phyloP scores from a whole-genome alignment of 768 basidiomycete genomes.

The Amanita pallidorosea region DNA sequence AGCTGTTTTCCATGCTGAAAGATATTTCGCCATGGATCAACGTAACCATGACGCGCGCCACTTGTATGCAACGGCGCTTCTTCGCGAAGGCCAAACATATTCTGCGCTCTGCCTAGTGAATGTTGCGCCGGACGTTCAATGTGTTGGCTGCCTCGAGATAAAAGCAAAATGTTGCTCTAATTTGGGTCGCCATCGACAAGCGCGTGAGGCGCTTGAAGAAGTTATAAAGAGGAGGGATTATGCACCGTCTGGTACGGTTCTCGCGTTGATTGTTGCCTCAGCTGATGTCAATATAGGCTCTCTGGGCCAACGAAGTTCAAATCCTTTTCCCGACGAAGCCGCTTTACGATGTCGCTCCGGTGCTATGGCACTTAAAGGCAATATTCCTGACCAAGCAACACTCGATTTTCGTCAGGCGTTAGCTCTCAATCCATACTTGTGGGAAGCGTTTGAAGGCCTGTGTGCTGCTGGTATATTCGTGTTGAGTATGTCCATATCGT shows the following conservation, averaged over 20 bases:
- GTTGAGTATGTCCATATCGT: constrained; percentile 6
- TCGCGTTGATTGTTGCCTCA: constrained; percentile 2
- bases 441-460: constrained; percentile 89
- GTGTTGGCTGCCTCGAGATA: constrained; percentile 69
- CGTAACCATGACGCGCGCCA: constrained; percentile 74
- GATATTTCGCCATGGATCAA: constrained; percentile 64
- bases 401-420: constrained; percentile 65
- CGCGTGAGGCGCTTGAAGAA: constrained; percentile 58
- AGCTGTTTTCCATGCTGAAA: constrained; percentile 84
- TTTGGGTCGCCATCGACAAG: constrained; percentile 69
- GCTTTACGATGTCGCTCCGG: constrained; percentile 71
- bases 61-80: constrained; percentile 71
- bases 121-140: constrained; percentile 46
- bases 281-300: constrained; percentile 35
- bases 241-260: constrained; percentile 45
- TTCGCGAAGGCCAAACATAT: constrained; percentile 59
- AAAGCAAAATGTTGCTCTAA: constrained; percentile 65
- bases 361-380: constrained; percentile 66
- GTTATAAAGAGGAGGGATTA: constrained; percentile 43
- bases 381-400: constrained; percentile 65
- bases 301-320: constrained; percentile 34
- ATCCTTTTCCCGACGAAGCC: constrained; percentile 60
- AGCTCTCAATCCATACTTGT: constrained; percentile 64
- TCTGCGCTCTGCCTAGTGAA: constrained; percentile 68
- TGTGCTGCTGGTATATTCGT: constrained; percentile 60